phyloP scores from a whole-genome alignment of 306 rosid species.

The Erythrophleum fordii region DNA sequence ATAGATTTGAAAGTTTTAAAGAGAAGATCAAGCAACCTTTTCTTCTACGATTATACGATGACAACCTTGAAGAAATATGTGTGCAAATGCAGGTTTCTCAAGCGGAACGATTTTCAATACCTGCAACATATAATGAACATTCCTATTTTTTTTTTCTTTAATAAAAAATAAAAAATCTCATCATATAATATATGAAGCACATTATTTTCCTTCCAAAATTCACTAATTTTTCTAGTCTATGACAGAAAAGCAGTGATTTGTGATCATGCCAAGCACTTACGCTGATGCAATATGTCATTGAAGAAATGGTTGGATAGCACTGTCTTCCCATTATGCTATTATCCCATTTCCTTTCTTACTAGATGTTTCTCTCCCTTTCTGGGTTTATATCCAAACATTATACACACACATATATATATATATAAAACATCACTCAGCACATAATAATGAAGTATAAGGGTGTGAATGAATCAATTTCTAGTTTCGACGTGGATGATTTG shows the following conservation, averaged over 20 bases:
- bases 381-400: not conserved
- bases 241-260: constrained; percentile 18
- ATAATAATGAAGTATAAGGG: not conserved
- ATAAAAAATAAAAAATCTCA: not conserved
- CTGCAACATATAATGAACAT: not conserved
- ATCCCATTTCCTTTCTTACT: not conserved
- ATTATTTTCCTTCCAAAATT: not conserved
- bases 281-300: constrained; percentile 30
- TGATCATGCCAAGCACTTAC: constrained; percentile 30
- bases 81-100: constrained; percentile 13
- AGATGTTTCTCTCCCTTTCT: not conserved
- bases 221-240: not conserved
- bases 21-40: not conserved
- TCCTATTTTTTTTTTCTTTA: not conserved
- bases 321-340: constrained; percentile 42
- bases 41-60: not conserved
- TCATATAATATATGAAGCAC: not conserved
- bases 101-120: constrained; percentile 4
- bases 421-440: not conserved
- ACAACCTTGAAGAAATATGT: not conserved
- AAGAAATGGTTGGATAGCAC: constrained; percentile 61
- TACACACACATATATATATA: not conserved
- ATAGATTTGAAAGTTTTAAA: too few relatives aligned
- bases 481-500: not conserved
- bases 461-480: not conserved